A percentile compares a stretch with the other conserved stretches of the same genome.
Conservation (phyloP, 163 green algal genomes). For the Scenedesmus sp. region DNA sequence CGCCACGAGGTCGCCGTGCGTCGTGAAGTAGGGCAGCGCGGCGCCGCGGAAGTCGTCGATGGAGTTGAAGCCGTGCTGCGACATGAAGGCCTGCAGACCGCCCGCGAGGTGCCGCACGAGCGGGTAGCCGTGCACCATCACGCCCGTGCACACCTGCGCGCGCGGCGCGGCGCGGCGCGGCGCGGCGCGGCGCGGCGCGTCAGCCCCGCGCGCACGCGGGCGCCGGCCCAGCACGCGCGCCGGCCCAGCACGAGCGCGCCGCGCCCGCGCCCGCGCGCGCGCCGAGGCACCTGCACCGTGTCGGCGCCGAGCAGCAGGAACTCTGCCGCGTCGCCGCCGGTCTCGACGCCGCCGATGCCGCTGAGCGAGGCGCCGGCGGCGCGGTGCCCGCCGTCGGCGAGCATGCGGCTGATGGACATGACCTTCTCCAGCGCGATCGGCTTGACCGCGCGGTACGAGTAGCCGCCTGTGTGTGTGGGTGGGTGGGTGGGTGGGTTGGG, state of each 20-base stretch:
- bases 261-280: not conserved
- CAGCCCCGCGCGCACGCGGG: not conserved
- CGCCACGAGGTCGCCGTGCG: constrained; percentile 92
- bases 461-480: too few species aligned
- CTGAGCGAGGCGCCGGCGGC: constrained; percentile 67
- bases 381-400: constrained; percentile 61
- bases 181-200: not conserved
- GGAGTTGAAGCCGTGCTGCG: constrained; percentile 85
- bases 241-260: not conserved
- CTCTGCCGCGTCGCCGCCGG: constrained; percentile 92
- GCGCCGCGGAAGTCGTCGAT: constrained; percentile 90
- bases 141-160: constrained; percentile 94
- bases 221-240: not conserved
- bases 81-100: constrained; percentile 95
- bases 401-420: constrained; percentile 80
- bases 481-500: too few species aligned
- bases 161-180: not conserved
- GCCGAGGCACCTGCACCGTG: constrained; percentile 86
- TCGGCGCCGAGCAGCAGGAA: constrained; percentile 94
- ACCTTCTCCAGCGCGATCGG: constrained; percentile 97
- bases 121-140: constrained; percentile 98
- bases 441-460: constrained; percentile 84
- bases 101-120: constrained; percentile 90
- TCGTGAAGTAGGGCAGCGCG: constrained; percentile 94
- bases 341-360: constrained; percentile 96